Conservation (phyloP, 805 yeast species). For the Kurtzmaniella cleridarum region DNA sequence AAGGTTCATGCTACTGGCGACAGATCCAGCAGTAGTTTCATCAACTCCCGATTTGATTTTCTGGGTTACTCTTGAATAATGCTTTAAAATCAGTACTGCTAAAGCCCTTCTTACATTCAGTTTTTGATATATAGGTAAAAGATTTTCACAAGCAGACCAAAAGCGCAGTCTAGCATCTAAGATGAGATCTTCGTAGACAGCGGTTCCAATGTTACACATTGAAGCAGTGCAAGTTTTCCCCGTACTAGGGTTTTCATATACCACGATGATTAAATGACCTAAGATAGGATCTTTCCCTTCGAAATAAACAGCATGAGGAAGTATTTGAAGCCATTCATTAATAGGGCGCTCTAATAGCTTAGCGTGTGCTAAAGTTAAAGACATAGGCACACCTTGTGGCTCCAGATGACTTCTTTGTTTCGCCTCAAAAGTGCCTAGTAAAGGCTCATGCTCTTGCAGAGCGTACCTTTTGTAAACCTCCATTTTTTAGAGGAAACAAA, state of each 20-base stretch:
- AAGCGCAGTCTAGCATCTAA: slow-evolving; percentile 58
- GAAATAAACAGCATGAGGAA: slow-evolving; percentile 49
- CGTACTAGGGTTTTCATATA: slow-evolving; percentile 44
- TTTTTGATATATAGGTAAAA: slow-evolving; percentile 41
- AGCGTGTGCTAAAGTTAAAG: too few species aligned
- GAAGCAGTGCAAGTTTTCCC: slow-evolving; percentile 48
- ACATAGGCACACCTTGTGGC: too few species aligned
- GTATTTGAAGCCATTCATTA: slow-evolving; percentile 37
- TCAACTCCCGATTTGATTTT: slow-evolving; percentile 48
- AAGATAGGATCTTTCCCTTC: slow-evolving; percentile 46
- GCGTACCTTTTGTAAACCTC: slow-evolving; percentile 35
- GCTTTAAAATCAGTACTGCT: slow-evolving; percentile 67
- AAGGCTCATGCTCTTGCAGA: slow-evolving; percentile 30
- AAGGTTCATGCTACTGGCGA: slow-evolving; percentile 62
- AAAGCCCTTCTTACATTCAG: slow-evolving; percentile 67
- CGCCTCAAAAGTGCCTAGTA: neutral
- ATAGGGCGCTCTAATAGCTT: neutral
- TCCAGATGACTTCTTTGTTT: slow-evolving; percentile 4
- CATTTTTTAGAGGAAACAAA: slow-evolving; percentile 15
- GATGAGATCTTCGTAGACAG: slow-evolving; percentile 54
- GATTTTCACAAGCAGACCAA: slow-evolving; percentile 73
- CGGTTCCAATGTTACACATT: slow-evolving; percentile 62
- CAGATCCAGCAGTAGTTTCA: slow-evolving; percentile 77
- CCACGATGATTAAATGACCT: slow-evolving; percentile 42
- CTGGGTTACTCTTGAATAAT: slow-evolving; percentile 52